Evolutionary conservation across 1,284 basidiomycete genomes (phyloP), one percentile per base, ranked within the genome.

Genomic region (Malassezia sympodialis): DNA sequence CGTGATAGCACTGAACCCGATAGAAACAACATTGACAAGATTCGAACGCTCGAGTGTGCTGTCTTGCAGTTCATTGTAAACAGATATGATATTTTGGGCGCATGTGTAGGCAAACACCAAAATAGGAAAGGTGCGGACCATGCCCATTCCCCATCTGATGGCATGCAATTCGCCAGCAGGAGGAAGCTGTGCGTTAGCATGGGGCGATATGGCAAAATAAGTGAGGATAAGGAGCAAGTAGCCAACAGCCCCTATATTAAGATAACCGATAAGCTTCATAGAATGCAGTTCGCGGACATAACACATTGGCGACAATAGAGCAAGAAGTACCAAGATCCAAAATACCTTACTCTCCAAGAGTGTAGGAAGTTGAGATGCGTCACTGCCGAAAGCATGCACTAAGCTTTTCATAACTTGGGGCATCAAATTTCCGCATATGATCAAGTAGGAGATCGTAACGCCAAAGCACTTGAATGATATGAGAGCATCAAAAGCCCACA

Each of bases 371-470:
- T 64, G 50, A 40, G 63, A 59, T 10, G 59, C 32, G 43, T 64
- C 58, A 1, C 49, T 10, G 24, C 62, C 53, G 39, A 69, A 56
- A 7, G 62, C 60, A 3, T 63, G 55, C 31, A 63, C 86, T 49
- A 96, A 79, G 11, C 88, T 86, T 56, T 80, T 78, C 30, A 90
- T 83, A n/a, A 96, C 93, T 70, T 85, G 90, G 1, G 94, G 93
- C 81, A 96, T 87, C 48, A 96, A 81, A 40, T 68, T 61, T 2
- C 62, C 62, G 35, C 61, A 65, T 32, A 75, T 72, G 58, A 65
- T 65, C 35, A 76, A 80, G 48, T 76, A 88, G 79, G 89, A 93
- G 65, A 94, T 86, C 32, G 88, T 90, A 8, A 98, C 94, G 28
- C 94, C 94, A 73, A 63, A 74, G 57, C 72, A 74, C 61, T 74